Percentiles rank a stretch among this genome's conserved stretches.
phyloP scores from a whole-genome alignment of 305 asterid genomes.

The Fraxinus dipetala region DNA sequence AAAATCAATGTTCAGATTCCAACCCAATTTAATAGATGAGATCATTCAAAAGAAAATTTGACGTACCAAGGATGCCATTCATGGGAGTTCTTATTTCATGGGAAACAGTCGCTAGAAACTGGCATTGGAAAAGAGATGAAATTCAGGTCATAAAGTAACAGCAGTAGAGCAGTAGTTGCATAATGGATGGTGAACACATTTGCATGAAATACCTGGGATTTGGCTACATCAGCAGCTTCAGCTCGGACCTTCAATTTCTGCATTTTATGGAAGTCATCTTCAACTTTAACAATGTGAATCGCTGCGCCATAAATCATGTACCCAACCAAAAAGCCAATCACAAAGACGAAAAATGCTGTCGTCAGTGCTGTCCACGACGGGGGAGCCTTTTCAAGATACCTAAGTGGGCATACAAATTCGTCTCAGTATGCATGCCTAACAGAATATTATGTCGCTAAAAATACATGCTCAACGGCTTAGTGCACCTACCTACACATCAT shows the following conservation, averaged over 20 bases:
- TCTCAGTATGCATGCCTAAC: slow-evolving; percentile 4
- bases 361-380: slow-evolving; percentile 58
- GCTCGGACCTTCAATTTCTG: slow-evolving; percentile 72
- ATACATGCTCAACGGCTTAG: background rate
- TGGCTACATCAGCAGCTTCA: slow-evolving; percentile 91
- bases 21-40: background rate
- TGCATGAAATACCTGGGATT: slow-evolving; percentile 66
- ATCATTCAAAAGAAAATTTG: background rate
- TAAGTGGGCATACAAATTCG: slow-evolving; percentile 25
- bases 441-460: background rate
- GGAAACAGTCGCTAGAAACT: slow-evolving; percentile 95
- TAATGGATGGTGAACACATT: slow-evolving; percentile 11
- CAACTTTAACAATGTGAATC: slow-evolving; percentile 71
- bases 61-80: slow-evolving; percentile 87
- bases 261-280: slow-evolving; percentile 77
- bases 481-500: slow-evolving; percentile 79
- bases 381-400: slow-evolving; percentile 82
- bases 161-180: background rate
- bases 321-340: slow-evolving; percentile 59
- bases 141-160: slow-evolving; percentile 17
- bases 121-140: slow-evolving; percentile 27
- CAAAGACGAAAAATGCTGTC: slow-evolving; percentile 48
- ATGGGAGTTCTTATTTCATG: slow-evolving; percentile 97
- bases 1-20: background rate
- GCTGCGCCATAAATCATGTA: slow-evolving; percentile 62